Percentiles rank a stretch among this genome's conserved stretches.
phyloP scores from a whole-genome alignment of 2,329 filamentous ascomycete species.

The Stachybotrys chlorohalonatus region DNA sequence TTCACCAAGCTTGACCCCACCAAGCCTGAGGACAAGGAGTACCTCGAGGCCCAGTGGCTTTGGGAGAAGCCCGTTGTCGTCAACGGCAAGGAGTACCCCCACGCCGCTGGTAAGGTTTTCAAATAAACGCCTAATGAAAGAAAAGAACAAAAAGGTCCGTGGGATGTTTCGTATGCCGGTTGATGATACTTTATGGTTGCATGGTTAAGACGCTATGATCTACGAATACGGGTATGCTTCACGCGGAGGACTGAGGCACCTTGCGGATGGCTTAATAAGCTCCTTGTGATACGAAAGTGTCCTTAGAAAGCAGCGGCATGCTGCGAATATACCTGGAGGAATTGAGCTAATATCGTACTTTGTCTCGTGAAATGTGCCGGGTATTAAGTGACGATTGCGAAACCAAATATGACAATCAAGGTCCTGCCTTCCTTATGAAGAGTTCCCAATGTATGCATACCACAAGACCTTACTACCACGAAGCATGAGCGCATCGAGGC shows the following conservation, averaged over 20 bases:
- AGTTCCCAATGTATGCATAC: no score
- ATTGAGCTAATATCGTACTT: background rate
- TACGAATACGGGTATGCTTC: conserved; percentile 16
- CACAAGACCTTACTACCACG: no score
- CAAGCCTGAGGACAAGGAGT: conserved; percentile 77
- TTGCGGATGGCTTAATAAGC: conserved; percentile 8
- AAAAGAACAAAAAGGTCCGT: background rate
- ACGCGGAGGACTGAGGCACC: conserved; percentile 13
- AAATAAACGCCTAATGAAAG: conserved; percentile 56
- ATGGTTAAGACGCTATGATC: conserved; percentile 17
- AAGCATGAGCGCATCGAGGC: no score
- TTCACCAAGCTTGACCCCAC: conserved; percentile 93
- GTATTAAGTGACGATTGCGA: background rate
- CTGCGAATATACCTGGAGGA: background rate
- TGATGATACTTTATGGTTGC: conserved; percentile 25
- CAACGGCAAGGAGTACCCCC: conserved; percentile 80
- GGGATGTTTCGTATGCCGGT: conserved; percentile 6
- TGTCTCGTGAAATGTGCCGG: background rate
- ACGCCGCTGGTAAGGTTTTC: conserved; percentile 95
- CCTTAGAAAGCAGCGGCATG: background rate
- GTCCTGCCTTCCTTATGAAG: background rate
- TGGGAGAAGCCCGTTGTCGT: conserved; percentile 81
- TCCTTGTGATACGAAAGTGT: conserved; percentile 5
- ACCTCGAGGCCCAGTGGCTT: conserved; percentile 79
- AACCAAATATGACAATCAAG: background rate